Evolutionary conservation across 192 early-diverging fungal genomes (phyloP), one percentile per base, ranked within the genome.

Genomic region (Coemansia sp.): DNA sequence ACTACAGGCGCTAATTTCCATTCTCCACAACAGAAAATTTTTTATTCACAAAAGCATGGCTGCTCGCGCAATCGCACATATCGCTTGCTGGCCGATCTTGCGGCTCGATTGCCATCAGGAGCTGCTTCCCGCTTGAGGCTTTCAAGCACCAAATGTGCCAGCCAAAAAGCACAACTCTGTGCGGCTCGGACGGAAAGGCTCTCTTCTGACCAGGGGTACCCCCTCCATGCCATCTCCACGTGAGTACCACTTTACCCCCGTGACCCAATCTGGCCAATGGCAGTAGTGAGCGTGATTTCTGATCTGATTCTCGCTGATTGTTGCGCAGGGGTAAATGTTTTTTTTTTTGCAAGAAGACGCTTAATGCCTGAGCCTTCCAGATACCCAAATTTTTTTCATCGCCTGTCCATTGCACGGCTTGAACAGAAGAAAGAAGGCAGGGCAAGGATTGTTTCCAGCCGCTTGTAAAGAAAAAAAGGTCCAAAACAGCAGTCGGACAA

Each of bases 221-320:
- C 48, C 77, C 69, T 64, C 69, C 32, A 32, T 2, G 58, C 65
- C 32, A 5, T 1, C 12, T 8, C 61, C 77, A 80, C 77, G 77
- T 80, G 77, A 42, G 15, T 6, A 19, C 57, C 13, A 74, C 65
- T 75, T 68, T 80, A 75, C 53, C 37, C 77, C 64, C 77, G 77
- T 80, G 78, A 68, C n/a, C 5, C 3, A 0, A 6, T 19, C 15
- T 37, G 53, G 59, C 69, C 78, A 79, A 79, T 79, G 32, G 21
- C 41, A 40, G 41, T 9, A 8, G 23, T 11, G 1, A 4, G 18
- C 2, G 50, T 63, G 60, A 70, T 70, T 44, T 39, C 68, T 9
- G 42, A 74, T 80, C 48, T 75, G 69, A 80, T 81, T 50, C 42
- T 50, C 48, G 52, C 21, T 23, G 26, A 63, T 48, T 21, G 61